Evolutionary conservation across 192 early-diverging fungal species (phyloP), one percentile per base, ranked within the genome.

Genomic region (Backusella australiensis): DNA sequence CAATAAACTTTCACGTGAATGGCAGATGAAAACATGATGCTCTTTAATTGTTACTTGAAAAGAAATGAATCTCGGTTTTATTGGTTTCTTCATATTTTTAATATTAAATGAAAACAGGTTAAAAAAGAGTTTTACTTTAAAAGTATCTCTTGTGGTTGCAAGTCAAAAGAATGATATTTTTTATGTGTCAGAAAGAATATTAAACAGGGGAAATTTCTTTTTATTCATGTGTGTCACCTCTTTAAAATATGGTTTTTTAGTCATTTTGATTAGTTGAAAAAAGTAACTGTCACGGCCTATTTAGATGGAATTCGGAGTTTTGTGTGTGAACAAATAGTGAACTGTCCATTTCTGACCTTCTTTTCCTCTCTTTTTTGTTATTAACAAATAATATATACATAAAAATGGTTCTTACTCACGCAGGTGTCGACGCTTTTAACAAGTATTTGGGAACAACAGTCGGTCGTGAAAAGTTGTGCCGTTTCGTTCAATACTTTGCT

Each of bases 401-500:
- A 39, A 15, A 76, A 29, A 79, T 79, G 78, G 72, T 73, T 15
- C 15, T 76, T 21, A 70, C 78, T 63, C 78, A 79, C 36, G 23
- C 44, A 32, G 67, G 69, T 8, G 76, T 81, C n/a, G 80, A 81
- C 49, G 68, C 73, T 36, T 52, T 81, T 19, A 77, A 78, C 34
- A 68, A 87, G 71, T 93, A 82, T 82, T 81, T 89, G 15, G 82
- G 77, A 76, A 91, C 87, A 32, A 90, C 91, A 23, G 83, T 85
- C 19, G 93, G 93, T 35, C 92, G 94, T 74, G 94, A 95, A 78
- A 93, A 94, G 76, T 74, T 86, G n/a, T 91, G 91, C 80, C 90
- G 95, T 76, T 85, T 93, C 66, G 87, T 94, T 29, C 97, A 98
- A 81, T 96, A 96, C 86, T 91, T 94, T 79, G 85, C 93, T 11